Evolutionary conservation across 441 rosid genomes (phyloP), one percentile per base, ranked within the genome.

Genomic region (Dalechampia spathulata): DNA sequence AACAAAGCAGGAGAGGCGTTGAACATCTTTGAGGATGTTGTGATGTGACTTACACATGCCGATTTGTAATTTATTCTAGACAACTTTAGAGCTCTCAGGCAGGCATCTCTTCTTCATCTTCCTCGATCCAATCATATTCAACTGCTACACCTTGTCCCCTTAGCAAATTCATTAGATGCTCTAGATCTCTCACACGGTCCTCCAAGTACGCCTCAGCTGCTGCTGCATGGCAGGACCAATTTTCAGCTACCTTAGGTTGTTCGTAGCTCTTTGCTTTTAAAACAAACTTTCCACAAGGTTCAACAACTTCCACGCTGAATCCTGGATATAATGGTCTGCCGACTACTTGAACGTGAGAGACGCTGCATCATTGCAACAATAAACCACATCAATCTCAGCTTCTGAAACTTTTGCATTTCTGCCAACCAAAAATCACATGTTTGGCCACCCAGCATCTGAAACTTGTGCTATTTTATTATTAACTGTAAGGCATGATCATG

Each of bases 241-340:
- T 68, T 19, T 68, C 65, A 25, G 58, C 25, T 39, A 49, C 14
- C 30, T 21, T 42, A 27, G 80, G 81, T 25, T 49, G 64, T 37
- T 42, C 22, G 45, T 78, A 82, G 51, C 75, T 75, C 61, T 50
- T 32, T 5, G 66, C 82, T 57, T 78, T 65, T 64, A 89, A 60
- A 20, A 58, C 73, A 62, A 78, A 77, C 46, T 72, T 78, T 4
- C 77, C 83, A 0, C 73, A 50, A 17, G 75, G 82, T 48, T 78
- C 80, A 28, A 56, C 39, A 12, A 65, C 70, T 60, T 67, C 73
- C 48, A 71, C 55, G 19, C 62, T 55, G 58, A 89, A 76, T 34
- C 79, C 63, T 16, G 79, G 77, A 23, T 69, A 72, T 36, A 82
- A 59, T 2, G 83, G 75, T 34, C 83, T 76, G 60, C 97, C 97